A percentile compares a stretch with the other conserved stretches of the same genome.
These are phyloP conservation scores for Aspergillus sclerotioniger DNA, from an alignment of 495 filamentous ascomycete genomes.

Conservation along the genomic window DNA sequence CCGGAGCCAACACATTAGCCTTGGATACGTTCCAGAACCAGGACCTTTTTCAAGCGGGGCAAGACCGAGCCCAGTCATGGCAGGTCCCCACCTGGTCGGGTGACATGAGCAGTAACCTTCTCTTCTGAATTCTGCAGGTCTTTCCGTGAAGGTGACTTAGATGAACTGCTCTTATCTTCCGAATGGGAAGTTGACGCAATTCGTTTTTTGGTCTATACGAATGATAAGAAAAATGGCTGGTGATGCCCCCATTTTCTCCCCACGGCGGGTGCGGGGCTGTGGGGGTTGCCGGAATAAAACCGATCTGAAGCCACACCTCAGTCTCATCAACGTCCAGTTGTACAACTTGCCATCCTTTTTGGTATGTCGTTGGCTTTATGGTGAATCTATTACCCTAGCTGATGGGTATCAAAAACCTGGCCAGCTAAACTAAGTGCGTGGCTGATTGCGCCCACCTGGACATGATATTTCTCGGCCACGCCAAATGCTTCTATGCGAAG, in stretches of 20 bases:
- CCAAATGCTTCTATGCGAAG: no score
- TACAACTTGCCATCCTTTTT: not conserved
- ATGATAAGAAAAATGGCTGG: not conserved
- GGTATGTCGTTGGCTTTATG: no score
- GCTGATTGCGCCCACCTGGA: no score
- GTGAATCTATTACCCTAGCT: no score
- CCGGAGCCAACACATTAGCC: constrained; percentile 34
- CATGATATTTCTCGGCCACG: no score
- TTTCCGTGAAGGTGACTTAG: not conserved
- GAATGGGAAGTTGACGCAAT: not conserved
- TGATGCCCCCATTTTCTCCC: not conserved
- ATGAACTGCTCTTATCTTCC: no score
- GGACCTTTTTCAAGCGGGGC: constrained; percentile 30
- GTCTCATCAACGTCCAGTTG: not conserved
- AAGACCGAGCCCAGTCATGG: constrained; percentile 40
- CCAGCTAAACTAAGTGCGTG: no score
- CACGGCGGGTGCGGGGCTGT: not conserved
- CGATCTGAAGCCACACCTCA: not conserved
- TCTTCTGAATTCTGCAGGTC: constrained; percentile 35
- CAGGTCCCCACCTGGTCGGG: constrained; percentile 41
- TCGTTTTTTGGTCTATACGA: not conserved
- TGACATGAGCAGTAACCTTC: constrained; percentile 43
- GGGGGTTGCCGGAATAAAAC: not conserved
- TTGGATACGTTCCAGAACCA: constrained; percentile 41
- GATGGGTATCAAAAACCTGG: no score